Evolutionary conservation across 257 asterid genomes (phyloP).

Genomic region (Solanum verrucosum): DNA sequence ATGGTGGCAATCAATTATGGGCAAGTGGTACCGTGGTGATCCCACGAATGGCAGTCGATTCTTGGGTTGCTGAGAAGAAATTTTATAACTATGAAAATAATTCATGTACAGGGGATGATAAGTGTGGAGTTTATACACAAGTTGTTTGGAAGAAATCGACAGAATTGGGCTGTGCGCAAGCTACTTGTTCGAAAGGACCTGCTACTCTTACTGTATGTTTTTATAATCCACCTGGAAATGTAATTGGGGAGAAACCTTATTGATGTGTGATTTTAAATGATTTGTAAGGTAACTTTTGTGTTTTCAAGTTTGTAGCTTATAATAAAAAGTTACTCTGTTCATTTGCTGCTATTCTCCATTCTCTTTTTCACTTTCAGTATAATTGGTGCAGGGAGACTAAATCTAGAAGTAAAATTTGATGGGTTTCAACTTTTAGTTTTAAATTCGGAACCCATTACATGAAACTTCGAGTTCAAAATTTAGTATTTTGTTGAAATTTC

Average conservation of each 20-base stretch:
- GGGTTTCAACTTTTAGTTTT: background rate
- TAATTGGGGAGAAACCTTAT: constrained; percentile 86
- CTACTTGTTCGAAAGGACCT: constrained; percentile 31
- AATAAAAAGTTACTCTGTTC: background rate
- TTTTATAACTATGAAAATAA: constrained; percentile 50
- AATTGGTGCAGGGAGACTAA: background rate
- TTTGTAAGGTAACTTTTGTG: background rate
- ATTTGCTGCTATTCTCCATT: background rate
- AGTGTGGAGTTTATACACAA: constrained; percentile 88
- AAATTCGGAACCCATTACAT: background rate
- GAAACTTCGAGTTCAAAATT: background rate
- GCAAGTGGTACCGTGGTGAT: constrained; percentile 40
- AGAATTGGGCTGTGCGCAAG: constrained; percentile 76
- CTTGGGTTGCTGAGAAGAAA: constrained; percentile 74
- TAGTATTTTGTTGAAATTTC: background rate
- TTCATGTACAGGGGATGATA: constrained; percentile 42
- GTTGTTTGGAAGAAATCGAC: constrained; percentile 73
- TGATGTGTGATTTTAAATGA: background rate
- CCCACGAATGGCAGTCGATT: constrained; percentile 55
- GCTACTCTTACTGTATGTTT: constrained; percentile 59
- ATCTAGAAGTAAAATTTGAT: background rate
- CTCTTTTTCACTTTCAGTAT: background rate
- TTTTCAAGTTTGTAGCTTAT: background rate
- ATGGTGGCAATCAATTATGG: constrained; percentile 81
- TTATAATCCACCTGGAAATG: constrained; percentile 84